A percentile compares a stretch with the other conserved stretches of the same genome.
Evolutionary conservation across 176 grass and related monocot species (phyloP).

Genomic region (Olyra latifolia): DNA sequence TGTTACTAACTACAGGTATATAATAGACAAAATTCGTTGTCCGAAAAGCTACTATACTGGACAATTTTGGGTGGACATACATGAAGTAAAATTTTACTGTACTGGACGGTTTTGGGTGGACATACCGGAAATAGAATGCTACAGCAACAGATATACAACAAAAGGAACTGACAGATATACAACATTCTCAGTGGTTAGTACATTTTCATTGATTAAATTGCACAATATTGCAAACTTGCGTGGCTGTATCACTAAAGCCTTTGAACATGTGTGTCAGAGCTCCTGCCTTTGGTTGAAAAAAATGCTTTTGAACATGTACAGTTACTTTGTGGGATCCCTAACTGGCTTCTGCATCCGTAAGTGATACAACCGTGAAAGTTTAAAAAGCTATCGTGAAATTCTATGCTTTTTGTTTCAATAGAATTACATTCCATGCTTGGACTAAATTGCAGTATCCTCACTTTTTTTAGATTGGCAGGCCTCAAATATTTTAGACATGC

Average conservation of each 20-base stretch:
- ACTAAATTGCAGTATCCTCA: background rate
- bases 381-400: background rate
- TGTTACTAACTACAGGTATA: constrained; percentile 39
- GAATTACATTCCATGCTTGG: background rate
- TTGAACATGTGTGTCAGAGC: background rate
- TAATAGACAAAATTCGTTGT: constrained; percentile 28
- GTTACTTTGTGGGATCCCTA: background rate
- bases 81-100: background rate
- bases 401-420: background rate
- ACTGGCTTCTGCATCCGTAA: background rate
- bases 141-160: background rate
- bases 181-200: background rate
- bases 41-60: background rate
- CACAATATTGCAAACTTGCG: background rate
- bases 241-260: background rate
- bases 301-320: background rate
- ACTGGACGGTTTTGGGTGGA: background rate
- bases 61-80: background rate
- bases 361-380: background rate
- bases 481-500: background rate
- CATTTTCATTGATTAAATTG: background rate
- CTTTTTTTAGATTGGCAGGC: background rate
- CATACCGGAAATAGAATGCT: background rate
- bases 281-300: no score
- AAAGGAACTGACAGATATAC: background rate